These are phyloP conservation scores for Phytopythium aichiense DNA, from an alignment of 352 stramenopile species.

Conservation along the genomic window DNA sequence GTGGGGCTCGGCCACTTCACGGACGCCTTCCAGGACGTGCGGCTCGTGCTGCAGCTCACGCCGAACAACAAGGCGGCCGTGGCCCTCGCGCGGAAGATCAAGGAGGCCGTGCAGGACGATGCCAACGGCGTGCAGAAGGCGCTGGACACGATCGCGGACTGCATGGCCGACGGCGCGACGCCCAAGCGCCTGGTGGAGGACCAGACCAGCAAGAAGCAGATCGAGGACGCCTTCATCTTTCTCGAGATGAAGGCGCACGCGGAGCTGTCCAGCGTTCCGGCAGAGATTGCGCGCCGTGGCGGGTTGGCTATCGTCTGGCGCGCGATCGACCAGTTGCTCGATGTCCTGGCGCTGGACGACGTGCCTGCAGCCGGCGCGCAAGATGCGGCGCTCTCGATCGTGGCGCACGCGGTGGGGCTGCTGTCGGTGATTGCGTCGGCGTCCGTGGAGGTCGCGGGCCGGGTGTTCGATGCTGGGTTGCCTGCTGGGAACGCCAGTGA, in stretches of 20 bases:
- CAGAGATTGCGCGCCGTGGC: constrained; percentile 50
- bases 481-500: constrained; percentile 5
- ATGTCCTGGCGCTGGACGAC: constrained; percentile 9
- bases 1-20: constrained; percentile 63
- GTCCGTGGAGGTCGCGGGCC: constrained; percentile 43
- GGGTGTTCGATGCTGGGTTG: constrained; percentile 19
- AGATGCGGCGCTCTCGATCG: constrained; percentile 21
- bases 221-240: constrained; percentile 62
- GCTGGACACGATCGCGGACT: constrained; percentile 44
- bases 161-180: constrained; percentile 13
- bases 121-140: constrained; percentile 78
- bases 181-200: constrained; percentile 1
- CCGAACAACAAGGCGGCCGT: constrained; percentile 72
- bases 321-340: constrained; percentile 28
- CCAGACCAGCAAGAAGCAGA: constrained; percentile 30
- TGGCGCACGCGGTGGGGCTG: constrained; percentile 45
- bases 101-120: constrained; percentile 67
- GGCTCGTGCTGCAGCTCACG: constrained; percentile 63
- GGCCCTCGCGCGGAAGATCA: constrained; percentile 68
- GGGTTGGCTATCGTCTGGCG: constrained; percentile 58
- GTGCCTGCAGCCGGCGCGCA: not conserved
- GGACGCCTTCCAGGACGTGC: constrained; percentile 68
- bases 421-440: constrained; percentile 54
- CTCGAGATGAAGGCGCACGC: constrained; percentile 72
- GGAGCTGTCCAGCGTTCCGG: constrained; percentile 46